Conservation (phyloP, 768 basidiomycete genomes). For the Tricholoma terreum region DNA sequence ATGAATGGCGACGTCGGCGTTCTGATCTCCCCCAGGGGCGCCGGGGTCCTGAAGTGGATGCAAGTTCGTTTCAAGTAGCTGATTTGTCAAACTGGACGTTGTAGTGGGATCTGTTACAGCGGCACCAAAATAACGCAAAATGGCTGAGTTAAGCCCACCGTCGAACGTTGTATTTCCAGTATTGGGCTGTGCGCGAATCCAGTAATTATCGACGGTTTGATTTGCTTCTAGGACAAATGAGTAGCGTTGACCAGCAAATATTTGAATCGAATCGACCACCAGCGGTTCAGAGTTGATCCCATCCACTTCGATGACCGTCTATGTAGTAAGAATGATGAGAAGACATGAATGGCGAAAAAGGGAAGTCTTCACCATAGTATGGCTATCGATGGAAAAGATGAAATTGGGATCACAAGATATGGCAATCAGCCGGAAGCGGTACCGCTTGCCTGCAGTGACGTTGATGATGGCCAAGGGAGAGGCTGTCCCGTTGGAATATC, state of each 20-base stretch:
- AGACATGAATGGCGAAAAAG: not conserved
- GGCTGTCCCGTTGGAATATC: not conserved
- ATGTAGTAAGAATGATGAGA: conserved; percentile 10
- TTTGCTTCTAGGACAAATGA: conserved; percentile 41
- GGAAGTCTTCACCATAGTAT: conserved; percentile 14
- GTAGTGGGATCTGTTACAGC: conserved; percentile 26
- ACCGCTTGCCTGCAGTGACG: conserved; percentile 32
- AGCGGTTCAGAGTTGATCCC: conserved; percentile 39
- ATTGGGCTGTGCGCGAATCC: conserved; percentile 30
- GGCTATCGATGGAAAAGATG: conserved; percentile 44
- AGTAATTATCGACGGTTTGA: conserved; percentile 50
- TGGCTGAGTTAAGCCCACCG: conserved; percentile 51
- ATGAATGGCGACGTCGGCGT: conserved; percentile 21
- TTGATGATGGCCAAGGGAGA: conserved; percentile 29
- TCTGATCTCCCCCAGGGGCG: conserved; percentile 10
- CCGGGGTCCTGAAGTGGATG: conserved; percentile 10
- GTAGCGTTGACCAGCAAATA: conserved; percentile 22
- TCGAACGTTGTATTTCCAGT: conserved; percentile 16
- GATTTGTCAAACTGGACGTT: conserved; percentile 14
- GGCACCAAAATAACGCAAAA: conserved; percentile 39
- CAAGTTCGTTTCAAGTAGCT: conserved; percentile 28
- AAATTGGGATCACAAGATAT: conserved; percentile 33
- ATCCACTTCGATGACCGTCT: conserved; percentile 52
- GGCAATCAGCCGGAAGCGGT: conserved; percentile 35
- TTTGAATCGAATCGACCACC: conserved; percentile 35